These are phyloP conservation scores for Talaromyces nanjingensis DNA, from an alignment of 495 filamentous ascomycete genomes.

Conservation along the genomic window DNA sequence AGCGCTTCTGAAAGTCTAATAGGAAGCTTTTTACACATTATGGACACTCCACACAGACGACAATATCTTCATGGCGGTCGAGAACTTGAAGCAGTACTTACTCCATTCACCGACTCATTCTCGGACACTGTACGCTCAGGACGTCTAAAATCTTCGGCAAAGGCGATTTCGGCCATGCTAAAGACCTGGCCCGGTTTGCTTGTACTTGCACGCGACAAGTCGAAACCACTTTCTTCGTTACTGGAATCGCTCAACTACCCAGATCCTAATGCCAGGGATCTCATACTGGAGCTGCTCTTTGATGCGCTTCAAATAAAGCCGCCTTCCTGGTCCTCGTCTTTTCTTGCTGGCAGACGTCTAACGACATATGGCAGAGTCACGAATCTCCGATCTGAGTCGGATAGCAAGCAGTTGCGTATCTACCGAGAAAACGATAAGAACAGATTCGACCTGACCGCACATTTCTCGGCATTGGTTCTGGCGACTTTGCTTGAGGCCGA, in stretches of 20 bases:
- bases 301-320: slow-evolving; percentile 89
- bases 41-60: slow-evolving; percentile 76
- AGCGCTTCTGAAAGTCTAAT: slow-evolving; percentile 82
- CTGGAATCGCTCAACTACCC: slow-evolving; percentile 71
- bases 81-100: slow-evolving; percentile 72
- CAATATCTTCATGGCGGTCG: slow-evolving; percentile 75
- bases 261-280: slow-evolving; percentile 54
- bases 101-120: slow-evolving; percentile 81
- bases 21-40: slow-evolving; percentile 74
- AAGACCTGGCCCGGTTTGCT: slow-evolving; percentile 90
- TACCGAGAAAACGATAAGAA: slow-evolving; percentile 56
- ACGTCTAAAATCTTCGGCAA: slow-evolving; percentile 75
- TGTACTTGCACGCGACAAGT: slow-evolving; percentile 75
- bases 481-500: slow-evolving; percentile 80
- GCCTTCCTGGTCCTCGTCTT: slow-evolving; percentile 93
- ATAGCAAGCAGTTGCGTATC: slow-evolving; percentile 30
- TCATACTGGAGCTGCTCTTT: slow-evolving; percentile 79
- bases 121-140: slow-evolving; percentile 60
- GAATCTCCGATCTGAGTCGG: slow-evolving; percentile 66
- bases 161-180: slow-evolving; percentile 77
- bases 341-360: slow-evolving; percentile 82
- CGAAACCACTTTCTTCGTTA: slow-evolving; percentile 74
- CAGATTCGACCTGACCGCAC: slow-evolving; percentile 79
- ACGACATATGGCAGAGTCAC: slow-evolving; percentile 92
- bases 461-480: slow-evolving; percentile 86